Conservation (phyloP, 495 filamentous ascomycete species). For the Aspergillus asperescens region DNA sequence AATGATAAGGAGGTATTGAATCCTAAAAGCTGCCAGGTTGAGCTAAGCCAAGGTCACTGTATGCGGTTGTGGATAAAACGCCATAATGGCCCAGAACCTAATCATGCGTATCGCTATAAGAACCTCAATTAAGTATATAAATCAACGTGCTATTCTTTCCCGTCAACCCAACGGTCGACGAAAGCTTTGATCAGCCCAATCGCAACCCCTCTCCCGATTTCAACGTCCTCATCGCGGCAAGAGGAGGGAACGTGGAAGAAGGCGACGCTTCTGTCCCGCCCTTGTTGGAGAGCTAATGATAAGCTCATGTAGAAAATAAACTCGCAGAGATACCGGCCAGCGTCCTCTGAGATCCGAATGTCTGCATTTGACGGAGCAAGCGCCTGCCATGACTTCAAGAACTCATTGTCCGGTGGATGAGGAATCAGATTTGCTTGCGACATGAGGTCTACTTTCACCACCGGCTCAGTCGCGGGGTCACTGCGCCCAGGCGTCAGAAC, state of each 20-base stretch:
- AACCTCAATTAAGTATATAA: not conserved
- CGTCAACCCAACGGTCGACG: slow-evolving; percentile 45
- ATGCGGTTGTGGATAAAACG: not conserved
- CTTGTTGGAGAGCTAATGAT: slow-evolving; percentile 47
- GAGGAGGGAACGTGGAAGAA: slow-evolving; percentile 77
- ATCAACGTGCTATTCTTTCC: slow-evolving; percentile 12
- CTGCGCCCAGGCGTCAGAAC: slow-evolving; percentile 27
- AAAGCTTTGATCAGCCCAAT: slow-evolving; percentile 65
- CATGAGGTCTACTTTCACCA: not conserved
- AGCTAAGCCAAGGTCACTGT: no score
- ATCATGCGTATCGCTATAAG: not conserved
- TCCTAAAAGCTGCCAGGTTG: no score
- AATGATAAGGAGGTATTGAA: no score
- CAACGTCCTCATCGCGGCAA: slow-evolving; percentile 48
- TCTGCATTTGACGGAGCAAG: slow-evolving; percentile 41
- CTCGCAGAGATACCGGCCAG: slow-evolving; percentile 78
- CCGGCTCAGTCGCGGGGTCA: slow-evolving; percentile 10
- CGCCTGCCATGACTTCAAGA: slow-evolving; percentile 34
- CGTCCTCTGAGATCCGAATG: slow-evolving; percentile 63
- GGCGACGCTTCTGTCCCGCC: slow-evolving; percentile 52
- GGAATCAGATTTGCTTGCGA: slow-evolving; percentile 11
- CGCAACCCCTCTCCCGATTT: slow-evolving; percentile 56
- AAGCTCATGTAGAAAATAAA: slow-evolving; percentile 81
- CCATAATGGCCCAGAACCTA: not conserved
- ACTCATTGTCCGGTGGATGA: slow-evolving; percentile 30